phyloP scores from a whole-genome alignment of 225 moss, liverwort and hornwort species.

The Pseudoscleropodium purum region DNA sequence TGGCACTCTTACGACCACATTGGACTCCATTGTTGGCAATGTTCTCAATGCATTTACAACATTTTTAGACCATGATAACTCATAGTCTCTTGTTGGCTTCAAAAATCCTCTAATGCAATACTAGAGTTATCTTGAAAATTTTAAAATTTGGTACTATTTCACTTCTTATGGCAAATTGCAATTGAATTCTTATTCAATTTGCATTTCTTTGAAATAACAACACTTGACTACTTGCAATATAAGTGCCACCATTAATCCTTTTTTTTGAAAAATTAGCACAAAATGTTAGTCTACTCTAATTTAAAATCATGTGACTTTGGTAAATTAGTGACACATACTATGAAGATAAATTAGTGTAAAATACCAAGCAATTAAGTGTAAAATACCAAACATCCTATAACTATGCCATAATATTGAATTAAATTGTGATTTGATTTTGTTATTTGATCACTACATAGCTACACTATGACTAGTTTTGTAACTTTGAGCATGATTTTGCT shows the following conservation, averaged over 20 bases:
- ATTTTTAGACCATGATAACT: too few relatives aligned
- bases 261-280: background rate
- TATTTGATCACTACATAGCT: background rate
- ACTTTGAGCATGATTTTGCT: background rate
- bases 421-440: background rate
- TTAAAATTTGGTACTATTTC: background rate
- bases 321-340: background rate
- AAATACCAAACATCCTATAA: accelerated
- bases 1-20: too few relatives aligned
- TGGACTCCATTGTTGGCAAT: too few relatives aligned
- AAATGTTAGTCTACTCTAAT: accelerated
- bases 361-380: accelerated
- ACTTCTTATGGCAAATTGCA: background rate
- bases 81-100: too few relatives aligned
- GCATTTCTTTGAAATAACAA: background rate
- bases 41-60: too few relatives aligned
- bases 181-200: too few relatives aligned
- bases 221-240: background rate
- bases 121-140: background rate
- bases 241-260: background rate
- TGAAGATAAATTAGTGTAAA: background rate
- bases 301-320: background rate
- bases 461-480: background rate
- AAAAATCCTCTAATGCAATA: too few relatives aligned
- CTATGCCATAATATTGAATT: background rate